Conservation (phyloP, 176 grass and related monocot genomes). For the Alopecurus myosuroides region DNA sequence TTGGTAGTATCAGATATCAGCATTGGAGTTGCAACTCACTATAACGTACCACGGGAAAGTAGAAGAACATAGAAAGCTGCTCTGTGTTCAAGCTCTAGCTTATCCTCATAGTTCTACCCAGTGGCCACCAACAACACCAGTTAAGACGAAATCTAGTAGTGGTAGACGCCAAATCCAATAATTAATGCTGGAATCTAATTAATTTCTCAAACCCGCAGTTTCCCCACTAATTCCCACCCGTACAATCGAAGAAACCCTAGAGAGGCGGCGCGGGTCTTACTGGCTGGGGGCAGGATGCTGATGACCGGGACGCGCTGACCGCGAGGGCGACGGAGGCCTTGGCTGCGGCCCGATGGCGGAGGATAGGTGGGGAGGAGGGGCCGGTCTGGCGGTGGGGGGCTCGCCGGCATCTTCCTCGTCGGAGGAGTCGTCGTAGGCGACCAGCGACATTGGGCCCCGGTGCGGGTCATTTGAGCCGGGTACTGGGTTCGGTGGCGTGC, state of each 20-base stretch:
- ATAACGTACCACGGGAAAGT: neutral
- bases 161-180: neutral
- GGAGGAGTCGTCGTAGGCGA: no score
- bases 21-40: neutral
- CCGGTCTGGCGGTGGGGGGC: no score
- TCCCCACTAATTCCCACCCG: neutral
- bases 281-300: neutral
- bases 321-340: neutral
- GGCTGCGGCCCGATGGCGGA: no score
- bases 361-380: no score
- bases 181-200: no score
- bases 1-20: neutral
- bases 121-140: neutral
- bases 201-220: no score
- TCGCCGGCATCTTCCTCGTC: no score
- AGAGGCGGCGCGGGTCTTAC: conserved; percentile 10
- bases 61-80: neutral
- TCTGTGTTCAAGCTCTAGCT: neutral
- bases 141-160: neutral
- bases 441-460: no score
- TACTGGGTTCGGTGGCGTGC: neutral
- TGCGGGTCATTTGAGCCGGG: no score
- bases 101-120: no score
- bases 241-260: conserved; percentile 32
- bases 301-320: neutral